These are phyloP conservation scores for Craterostigma plantagineum DNA, from an alignment of 257 asterid genomes.

Conservation along the genomic window DNA sequence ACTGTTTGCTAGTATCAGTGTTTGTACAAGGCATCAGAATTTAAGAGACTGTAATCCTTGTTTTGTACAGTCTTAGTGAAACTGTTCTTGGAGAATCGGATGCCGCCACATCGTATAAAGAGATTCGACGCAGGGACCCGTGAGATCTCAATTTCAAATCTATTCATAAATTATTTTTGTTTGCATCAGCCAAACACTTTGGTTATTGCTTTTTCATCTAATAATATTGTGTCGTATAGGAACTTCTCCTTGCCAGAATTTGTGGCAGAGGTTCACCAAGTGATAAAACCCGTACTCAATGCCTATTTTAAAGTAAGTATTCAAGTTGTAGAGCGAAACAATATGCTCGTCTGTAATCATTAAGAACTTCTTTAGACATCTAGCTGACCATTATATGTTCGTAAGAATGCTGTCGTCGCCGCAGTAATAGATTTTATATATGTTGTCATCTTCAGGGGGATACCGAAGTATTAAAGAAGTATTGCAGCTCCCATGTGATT, in stretches of 20 bases:
- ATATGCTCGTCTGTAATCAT: too few relatives aligned
- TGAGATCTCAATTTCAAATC: constrained; percentile 20
- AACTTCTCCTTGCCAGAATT: constrained; percentile 83
- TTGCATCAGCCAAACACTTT: background rate
- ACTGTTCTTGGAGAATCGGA: constrained; percentile 91
- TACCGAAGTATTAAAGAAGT: constrained; percentile 40
- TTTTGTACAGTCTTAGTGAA: constrained; percentile 70
- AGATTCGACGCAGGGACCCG: constrained; percentile 92
- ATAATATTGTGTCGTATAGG: constrained; percentile 30
- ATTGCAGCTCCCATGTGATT: constrained; percentile 62
- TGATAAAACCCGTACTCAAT: constrained; percentile 65
- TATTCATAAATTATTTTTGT: background rate
- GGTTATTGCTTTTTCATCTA: background rate
- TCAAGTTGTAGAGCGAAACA: background rate
- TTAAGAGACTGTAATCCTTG: constrained; percentile 6
- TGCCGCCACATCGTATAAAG: constrained; percentile 86
- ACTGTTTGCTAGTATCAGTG: constrained; percentile 2
- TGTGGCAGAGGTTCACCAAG: constrained; percentile 92
- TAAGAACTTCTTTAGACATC: too few relatives aligned
- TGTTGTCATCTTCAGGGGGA: constrained; percentile 37
- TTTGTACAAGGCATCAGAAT: background rate
- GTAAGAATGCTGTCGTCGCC: background rate
- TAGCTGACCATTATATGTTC: too few relatives aligned
- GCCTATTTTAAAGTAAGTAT: constrained; percentile 76
- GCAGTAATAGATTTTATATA: constrained; percentile 4